phyloP scores from a whole-genome alignment of 306 rosid genomes.

The Acacia crassicarpa region DNA sequence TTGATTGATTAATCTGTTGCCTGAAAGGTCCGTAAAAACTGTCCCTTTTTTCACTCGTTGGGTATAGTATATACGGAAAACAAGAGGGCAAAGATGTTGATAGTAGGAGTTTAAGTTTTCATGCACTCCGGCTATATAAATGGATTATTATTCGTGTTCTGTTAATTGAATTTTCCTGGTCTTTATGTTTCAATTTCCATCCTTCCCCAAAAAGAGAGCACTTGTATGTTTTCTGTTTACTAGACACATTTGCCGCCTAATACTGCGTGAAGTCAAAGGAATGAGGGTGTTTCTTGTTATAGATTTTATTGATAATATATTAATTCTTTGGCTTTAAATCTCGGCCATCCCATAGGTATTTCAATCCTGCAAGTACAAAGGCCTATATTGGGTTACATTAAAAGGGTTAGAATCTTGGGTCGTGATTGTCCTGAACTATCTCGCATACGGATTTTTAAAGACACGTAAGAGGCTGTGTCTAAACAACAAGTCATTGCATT shows the following conservation, averaged over 20 bases:
- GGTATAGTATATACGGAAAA: not conserved
- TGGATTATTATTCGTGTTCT: not conserved
- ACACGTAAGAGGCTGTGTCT: not conserved
- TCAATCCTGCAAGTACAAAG: not conserved
- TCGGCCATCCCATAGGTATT: not conserved
- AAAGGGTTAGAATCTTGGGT: not conserved
- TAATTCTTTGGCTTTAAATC: not conserved
- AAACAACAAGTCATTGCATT: not conserved
- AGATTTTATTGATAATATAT: not conserved
- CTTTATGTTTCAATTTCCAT: not conserved
- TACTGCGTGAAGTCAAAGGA: not conserved
- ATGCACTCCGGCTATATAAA: not conserved
- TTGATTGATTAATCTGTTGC: not conserved
- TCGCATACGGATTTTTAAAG: not conserved
- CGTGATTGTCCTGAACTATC: not conserved
- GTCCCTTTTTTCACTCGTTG: not conserved
- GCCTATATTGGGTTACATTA: not conserved
- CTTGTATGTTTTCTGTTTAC: not conserved
- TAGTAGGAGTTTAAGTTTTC: not conserved
- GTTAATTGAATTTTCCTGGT: not conserved
- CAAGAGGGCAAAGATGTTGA: not conserved
- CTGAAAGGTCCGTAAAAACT: not conserved
- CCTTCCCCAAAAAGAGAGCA: not conserved
- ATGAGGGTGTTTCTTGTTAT: not conserved
- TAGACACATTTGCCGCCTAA: not conserved